Conservation (phyloP, 2,329 filamentous ascomycete genomes). For the Cercospora sojina region DNA sequence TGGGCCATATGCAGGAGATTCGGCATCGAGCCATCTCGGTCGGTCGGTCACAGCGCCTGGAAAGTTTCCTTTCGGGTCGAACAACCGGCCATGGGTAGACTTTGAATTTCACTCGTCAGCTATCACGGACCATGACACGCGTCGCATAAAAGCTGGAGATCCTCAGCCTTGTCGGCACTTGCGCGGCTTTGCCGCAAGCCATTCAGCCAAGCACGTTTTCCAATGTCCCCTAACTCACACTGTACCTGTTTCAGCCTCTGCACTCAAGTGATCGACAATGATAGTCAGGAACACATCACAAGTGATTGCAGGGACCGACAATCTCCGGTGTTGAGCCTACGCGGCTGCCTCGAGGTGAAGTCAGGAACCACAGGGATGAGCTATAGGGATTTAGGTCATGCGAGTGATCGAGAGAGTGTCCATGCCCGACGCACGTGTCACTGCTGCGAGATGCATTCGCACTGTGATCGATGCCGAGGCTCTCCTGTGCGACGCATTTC, state of each 20-base stretch:
- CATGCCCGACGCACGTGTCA: neutral
- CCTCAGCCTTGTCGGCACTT: constrained; percentile 11
- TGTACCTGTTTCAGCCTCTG: constrained; percentile 7
- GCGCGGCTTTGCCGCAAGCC: constrained; percentile 10
- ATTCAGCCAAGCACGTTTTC: constrained; percentile 12
- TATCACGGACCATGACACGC: neutral
- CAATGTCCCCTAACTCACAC: neutral
- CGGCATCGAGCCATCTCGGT: neutral
- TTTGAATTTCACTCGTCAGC: neutral
- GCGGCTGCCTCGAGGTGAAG: neutral
- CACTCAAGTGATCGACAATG: neutral
- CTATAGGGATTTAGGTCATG: neutral
- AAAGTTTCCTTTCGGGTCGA: constrained; percentile 1
- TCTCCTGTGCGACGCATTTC: neutral
- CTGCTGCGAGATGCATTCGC: neutral
- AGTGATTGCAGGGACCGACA: constrained; percentile 9
- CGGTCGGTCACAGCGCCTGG: neutral
- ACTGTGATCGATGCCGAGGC: neutral
- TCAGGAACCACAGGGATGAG: constrained; percentile 16
- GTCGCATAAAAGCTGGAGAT: neutral
- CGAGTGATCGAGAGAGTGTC: neutral
- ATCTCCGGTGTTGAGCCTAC: constrained; percentile 15
- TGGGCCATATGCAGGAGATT: neutral
- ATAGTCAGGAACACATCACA: neutral
- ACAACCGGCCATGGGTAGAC: neutral